phyloP scores from a whole-genome alignment of 352 stramenopile genomes.

The Detonula confervacea region DNA sequence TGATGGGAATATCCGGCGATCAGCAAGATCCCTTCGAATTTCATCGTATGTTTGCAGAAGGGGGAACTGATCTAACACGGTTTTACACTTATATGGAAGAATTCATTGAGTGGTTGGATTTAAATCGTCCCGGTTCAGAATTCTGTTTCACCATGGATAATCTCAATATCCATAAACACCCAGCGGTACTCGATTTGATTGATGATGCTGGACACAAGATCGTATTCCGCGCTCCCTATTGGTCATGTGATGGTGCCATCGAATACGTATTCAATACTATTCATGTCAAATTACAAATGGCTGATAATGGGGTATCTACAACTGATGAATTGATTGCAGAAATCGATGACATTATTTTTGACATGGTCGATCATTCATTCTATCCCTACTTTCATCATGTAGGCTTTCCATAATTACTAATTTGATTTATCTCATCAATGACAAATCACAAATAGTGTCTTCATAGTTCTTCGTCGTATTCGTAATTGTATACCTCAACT shows the following conservation, averaged over 20 bases:
- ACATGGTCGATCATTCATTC: neutral
- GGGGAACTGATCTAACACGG: too few relatives aligned
- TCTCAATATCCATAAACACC: neutral
- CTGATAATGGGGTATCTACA: neutral
- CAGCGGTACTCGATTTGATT: neutral
- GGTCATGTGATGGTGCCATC: slow-evolving; percentile 15
- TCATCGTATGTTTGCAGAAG: neutral
- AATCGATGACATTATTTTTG: neutral
- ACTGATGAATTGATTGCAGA: neutral
- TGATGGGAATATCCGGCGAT: slow-evolving; percentile 4
- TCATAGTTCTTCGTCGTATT: too few relatives aligned
- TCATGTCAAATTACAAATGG: neutral
- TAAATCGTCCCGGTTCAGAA: neutral
- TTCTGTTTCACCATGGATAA: slow-evolving; percentile 28
- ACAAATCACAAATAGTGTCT: too few relatives aligned
- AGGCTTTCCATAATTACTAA: neutral
- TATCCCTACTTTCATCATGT: neutral
- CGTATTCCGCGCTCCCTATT: slow-evolving; percentile 23
- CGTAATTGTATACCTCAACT: too few relatives aligned
- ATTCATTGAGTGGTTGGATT: too few relatives aligned
- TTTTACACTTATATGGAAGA: too few relatives aligned
- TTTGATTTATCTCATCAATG: too few relatives aligned
- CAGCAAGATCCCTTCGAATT: slow-evolving; percentile 1
- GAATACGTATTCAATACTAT: slow-evolving; percentile 25
- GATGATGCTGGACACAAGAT: slow-evolving; percentile 1